phyloP scores from a whole-genome alignment of 108 stramenopile genomes.

The Pseudonitzschia multiseries region DNA sequence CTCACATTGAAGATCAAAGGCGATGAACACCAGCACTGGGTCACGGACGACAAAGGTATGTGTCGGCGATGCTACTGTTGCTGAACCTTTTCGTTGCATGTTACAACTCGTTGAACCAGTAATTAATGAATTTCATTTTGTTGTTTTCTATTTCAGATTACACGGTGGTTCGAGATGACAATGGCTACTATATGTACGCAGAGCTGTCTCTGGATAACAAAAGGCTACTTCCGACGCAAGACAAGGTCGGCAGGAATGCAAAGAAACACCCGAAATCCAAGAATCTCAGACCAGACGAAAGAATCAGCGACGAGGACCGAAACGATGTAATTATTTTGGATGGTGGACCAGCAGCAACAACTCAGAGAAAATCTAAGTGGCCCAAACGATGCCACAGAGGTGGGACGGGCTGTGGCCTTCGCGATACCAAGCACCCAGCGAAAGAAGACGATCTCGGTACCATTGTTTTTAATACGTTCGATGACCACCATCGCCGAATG shows the following conservation, averaged over 20 bases:
- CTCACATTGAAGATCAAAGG: slow-evolving; percentile 11
- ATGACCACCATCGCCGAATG: not conserved
- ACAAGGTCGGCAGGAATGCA: not conserved
- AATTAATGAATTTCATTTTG: not conserved
- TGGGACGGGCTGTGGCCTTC: not conserved
- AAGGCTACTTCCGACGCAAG: not conserved
- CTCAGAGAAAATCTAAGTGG: not conserved
- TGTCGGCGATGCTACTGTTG: not conserved
- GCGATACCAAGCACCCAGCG: not conserved
- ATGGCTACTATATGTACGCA: not conserved
- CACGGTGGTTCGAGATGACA: slow-evolving; percentile 1
- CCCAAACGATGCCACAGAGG: not conserved
- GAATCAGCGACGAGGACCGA: not conserved
- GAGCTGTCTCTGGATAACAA: not conserved
- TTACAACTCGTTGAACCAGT: not conserved
- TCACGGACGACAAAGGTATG: not conserved
- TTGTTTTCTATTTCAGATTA: slow-evolving; percentile 6
- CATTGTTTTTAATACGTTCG: too few relatives aligned
- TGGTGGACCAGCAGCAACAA: not conserved
- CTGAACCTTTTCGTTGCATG: not conserved
- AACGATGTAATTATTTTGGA: not conserved
- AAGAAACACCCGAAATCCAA: not conserved
- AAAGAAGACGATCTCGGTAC: not conserved
- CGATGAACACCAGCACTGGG: slow-evolving; percentile 9
- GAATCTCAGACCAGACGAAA: not conserved